These are phyloP conservation scores for Macroventuria anomochaeta DNA, from an alignment of 2,329 filamentous ascomycete species.

Conservation along the genomic window DNA sequence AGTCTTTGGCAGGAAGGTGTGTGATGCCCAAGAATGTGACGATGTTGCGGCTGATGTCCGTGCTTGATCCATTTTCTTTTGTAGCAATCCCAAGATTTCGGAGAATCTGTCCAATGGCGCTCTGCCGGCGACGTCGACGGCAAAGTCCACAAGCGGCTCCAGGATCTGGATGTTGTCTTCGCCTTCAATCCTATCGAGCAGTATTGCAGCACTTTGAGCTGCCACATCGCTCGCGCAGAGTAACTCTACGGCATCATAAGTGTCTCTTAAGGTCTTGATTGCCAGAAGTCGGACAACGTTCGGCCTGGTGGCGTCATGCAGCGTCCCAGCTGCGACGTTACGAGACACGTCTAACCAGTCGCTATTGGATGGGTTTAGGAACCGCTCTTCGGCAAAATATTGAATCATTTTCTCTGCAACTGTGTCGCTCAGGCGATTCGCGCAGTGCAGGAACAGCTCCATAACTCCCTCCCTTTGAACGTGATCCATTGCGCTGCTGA, in stretches of 20 bases:
- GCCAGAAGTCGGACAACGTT: slow-evolving; percentile 68
- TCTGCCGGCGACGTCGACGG: slow-evolving; percentile 68
- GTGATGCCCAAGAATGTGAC: slow-evolving; percentile 25
- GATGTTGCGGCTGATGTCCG: slow-evolving; percentile 23
- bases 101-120: slow-evolving; percentile 66
- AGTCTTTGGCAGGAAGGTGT: slow-evolving; percentile 23
- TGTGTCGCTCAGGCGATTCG: slow-evolving; percentile 68
- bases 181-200: slow-evolving; percentile 66
- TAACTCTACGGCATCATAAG: slow-evolving; percentile 59
- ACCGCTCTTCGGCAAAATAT: slow-evolving; percentile 72
- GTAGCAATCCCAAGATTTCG: slow-evolving; percentile 52
- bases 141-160: slow-evolving; percentile 68
- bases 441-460: slow-evolving; percentile 68
- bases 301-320: slow-evolving; percentile 66
- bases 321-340: slow-evolving; percentile 67
- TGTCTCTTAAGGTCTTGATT: slow-evolving; percentile 63
- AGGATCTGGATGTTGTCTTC: slow-evolving; percentile 72
- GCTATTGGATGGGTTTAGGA: slow-evolving; percentile 73
- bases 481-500: slow-evolving; percentile 55
- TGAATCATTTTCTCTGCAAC: slow-evolving; percentile 69
- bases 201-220: slow-evolving; percentile 64
- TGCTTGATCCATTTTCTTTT: slow-evolving; percentile 37
- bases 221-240: slow-evolving; percentile 65
- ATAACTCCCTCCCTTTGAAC: slow-evolving; percentile 71
- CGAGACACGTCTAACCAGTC: slow-evolving; percentile 71